Percentiles rank a stretch among this genome's conserved stretches.
These are phyloP conservation scores for Penicillium flavigenum DNA, from an alignment of 495 filamentous ascomycete species.

Conservation along the genomic window DNA sequence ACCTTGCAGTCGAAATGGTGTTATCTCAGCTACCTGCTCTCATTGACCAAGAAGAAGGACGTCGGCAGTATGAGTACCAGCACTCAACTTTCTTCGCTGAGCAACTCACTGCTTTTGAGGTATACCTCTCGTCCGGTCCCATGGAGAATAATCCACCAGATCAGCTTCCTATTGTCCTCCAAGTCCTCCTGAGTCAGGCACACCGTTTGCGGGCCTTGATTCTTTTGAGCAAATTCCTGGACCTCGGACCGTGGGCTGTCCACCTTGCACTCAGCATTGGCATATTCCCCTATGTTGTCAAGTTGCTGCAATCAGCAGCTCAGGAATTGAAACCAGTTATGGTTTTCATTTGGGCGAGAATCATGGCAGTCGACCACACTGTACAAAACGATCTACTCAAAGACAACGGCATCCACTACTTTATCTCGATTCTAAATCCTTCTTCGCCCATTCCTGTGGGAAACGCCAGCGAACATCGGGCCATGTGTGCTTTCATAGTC, in stretches of 20 bases:
- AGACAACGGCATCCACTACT: conserved; percentile 96
- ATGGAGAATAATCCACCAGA: conserved; percentile 82
- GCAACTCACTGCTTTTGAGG: conserved; percentile 95
- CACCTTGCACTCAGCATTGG: conserved; percentile 94
- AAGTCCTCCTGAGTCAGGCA: conserved; percentile 93
- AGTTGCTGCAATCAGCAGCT: conserved; percentile 91
- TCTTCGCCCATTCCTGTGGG: conserved; percentile 75
- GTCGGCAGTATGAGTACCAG: conserved; percentile 81
- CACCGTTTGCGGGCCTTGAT: conserved; percentile 92
- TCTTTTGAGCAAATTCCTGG: conserved; percentile 87
- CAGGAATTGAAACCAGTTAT: conserved; percentile 95
- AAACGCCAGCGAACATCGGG: conserved; percentile 88
- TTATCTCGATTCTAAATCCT: conserved; percentile 85
- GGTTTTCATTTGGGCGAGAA: conserved; percentile 99
- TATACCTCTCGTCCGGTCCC: conserved; percentile 88
- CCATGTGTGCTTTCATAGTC: conserved; percentile 98
- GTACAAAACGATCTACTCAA: conserved; percentile 92
- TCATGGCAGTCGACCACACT: conserved; percentile 90
- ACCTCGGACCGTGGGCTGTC: conserved; percentile 96
- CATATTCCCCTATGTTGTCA: conserved; percentile 97
- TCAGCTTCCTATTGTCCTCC: conserved; percentile 92
- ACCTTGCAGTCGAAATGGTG: conserved; percentile 94
- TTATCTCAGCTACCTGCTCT: conserved; percentile 82
- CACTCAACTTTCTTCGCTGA: conserved; percentile 96
- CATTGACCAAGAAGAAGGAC: conserved; percentile 72